These are phyloP conservation scores for Testicularia cyperi DNA, from an alignment of 1,284 basidiomycete genomes.

Conservation along the genomic window DNA sequence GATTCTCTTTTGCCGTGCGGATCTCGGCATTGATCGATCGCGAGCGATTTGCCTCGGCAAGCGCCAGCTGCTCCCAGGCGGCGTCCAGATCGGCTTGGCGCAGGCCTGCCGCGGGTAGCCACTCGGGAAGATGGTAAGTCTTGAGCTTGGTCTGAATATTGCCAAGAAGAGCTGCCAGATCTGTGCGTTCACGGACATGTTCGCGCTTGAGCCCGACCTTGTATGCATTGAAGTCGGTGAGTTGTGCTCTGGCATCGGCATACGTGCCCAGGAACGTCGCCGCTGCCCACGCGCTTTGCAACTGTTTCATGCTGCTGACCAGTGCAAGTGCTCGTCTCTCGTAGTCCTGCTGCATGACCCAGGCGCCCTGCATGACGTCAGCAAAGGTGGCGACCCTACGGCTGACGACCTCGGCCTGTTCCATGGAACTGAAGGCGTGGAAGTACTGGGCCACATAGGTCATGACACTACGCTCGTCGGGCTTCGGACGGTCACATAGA, in stretches of 20 bases:
- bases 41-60: slow-evolving; percentile 75
- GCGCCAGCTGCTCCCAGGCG: slow-evolving; percentile 74
- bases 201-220: slow-evolving; percentile 81
- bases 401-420: slow-evolving; percentile 91
- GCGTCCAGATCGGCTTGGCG: slow-evolving; percentile 71
- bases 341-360: slow-evolving; percentile 82
- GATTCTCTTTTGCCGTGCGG: slow-evolving; percentile 67
- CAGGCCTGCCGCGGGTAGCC: slow-evolving; percentile 43
- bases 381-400: slow-evolving; percentile 93
- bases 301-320: slow-evolving; percentile 31
- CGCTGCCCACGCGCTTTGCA: slow-evolving; percentile 37
- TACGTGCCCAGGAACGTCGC: slow-evolving; percentile 64
- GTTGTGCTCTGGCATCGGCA: slow-evolving; percentile 75
- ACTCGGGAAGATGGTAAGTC: slow-evolving; percentile 71
- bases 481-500: slow-evolving; percentile 81
- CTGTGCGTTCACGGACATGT: slow-evolving; percentile 88
- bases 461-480: slow-evolving; percentile 94
- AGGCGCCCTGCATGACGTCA: slow-evolving; percentile 77
- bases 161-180: slow-evolving; percentile 81
- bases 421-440: slow-evolving; percentile 96
- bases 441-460: slow-evolving; percentile 94
- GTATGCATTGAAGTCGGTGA: slow-evolving; percentile 74
- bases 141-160: slow-evolving; percentile 92
- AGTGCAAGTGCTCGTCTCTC: slow-evolving; percentile 75
- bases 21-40: slow-evolving; percentile 87